Conservation (phyloP, 2,329 filamentous ascomycete species). For the Cladobotryum mycophilum region DNA sequence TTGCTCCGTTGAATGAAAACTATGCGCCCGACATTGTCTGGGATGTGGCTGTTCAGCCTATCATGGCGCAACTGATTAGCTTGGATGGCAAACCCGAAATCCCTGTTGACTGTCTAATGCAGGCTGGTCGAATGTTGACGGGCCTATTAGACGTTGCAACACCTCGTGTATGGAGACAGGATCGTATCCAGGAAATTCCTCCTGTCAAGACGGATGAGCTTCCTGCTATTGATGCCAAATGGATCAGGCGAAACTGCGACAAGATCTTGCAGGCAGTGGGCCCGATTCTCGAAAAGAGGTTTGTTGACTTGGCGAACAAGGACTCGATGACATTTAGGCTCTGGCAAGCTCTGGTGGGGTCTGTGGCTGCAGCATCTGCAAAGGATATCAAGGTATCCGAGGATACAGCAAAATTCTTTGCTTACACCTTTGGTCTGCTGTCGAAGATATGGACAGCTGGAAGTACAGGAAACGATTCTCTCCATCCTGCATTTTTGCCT, state of each 20-base stretch:
- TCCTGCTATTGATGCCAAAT: slow-evolving; percentile 77
- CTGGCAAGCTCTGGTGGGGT: slow-evolving; percentile 56
- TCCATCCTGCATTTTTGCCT: slow-evolving; percentile 45
- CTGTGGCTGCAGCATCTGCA: slow-evolving; percentile 60
- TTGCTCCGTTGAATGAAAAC: slow-evolving; percentile 61
- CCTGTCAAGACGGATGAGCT: slow-evolving; percentile 65
- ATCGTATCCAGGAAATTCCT: slow-evolving; percentile 57
- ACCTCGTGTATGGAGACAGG: slow-evolving; percentile 64
- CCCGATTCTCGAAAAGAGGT: slow-evolving; percentile 54
- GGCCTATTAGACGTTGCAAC: slow-evolving; percentile 59
- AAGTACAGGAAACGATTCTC: slow-evolving; percentile 36
- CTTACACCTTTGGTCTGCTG: slow-evolving; percentile 62
- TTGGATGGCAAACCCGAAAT: slow-evolving; percentile 29
- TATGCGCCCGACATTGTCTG: slow-evolving; percentile 70
- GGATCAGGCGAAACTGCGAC: slow-evolving; percentile 68
- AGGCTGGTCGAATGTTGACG: slow-evolving; percentile 63
- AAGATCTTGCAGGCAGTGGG: slow-evolving; percentile 58
- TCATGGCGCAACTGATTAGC: slow-evolving; percentile 53
- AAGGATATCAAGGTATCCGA: slow-evolving; percentile 87
- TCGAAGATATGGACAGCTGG: slow-evolving; percentile 56
- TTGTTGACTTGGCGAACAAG: slow-evolving; percentile 55
- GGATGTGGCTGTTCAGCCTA: slow-evolving; percentile 63
- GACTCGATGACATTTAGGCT: slow-evolving; percentile 48
- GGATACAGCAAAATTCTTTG: slow-evolving; percentile 76
- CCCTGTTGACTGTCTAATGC: slow-evolving; percentile 46